Evolutionary conservation across 2,329 filamentous ascomycete genomes (phyloP).

Genomic region (Graphiopsis chlorocephala): DNA sequence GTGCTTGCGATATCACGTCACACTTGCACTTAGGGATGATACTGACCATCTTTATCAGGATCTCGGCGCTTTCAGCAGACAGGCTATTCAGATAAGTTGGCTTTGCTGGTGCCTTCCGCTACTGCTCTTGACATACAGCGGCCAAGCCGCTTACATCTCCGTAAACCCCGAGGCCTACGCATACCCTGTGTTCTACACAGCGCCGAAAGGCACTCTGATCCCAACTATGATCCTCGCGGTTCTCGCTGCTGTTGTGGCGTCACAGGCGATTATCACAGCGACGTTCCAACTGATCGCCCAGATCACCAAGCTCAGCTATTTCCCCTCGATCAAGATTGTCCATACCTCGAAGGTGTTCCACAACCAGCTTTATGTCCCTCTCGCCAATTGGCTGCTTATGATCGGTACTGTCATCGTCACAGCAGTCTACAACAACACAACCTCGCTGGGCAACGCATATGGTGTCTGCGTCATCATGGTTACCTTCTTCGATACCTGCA

Average conservation of each 20-base stretch:
- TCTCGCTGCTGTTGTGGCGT: conserved; percentile 66
- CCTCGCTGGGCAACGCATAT: conserved; percentile 62
- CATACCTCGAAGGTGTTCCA: conserved; percentile 70
- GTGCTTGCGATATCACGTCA: background rate
- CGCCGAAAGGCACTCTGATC: conserved; percentile 66
- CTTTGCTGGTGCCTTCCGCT: conserved; percentile 63
- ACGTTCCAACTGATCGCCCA: conserved; percentile 66
- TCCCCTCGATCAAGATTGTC: conserved; percentile 70
- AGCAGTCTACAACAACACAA: conserved; percentile 61
- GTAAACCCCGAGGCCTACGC: conserved; percentile 58
- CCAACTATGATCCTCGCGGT: conserved; percentile 67
- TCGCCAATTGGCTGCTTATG: conserved; percentile 76
- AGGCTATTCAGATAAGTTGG: conserved; percentile 73
- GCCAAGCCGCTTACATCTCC: conserved; percentile 72
- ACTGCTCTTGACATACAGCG: conserved; percentile 63
- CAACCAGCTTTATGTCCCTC: conserved; percentile 72
- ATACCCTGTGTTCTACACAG: conserved; percentile 72
- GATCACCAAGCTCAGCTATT: conserved; percentile 71
- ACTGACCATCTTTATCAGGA: conserved; percentile 40
- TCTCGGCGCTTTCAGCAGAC: conserved; percentile 63
- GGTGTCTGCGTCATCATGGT: conserved; percentile 78
- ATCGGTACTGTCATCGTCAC: conserved; percentile 67
- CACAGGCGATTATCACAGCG: conserved; percentile 74
- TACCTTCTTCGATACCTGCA: conserved; percentile 72
- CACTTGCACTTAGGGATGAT: too few relatives aligned